Evolutionary conservation across 2,329 filamentous ascomycete genomes (phyloP).

Genomic region (Trichoderma breve): DNA sequence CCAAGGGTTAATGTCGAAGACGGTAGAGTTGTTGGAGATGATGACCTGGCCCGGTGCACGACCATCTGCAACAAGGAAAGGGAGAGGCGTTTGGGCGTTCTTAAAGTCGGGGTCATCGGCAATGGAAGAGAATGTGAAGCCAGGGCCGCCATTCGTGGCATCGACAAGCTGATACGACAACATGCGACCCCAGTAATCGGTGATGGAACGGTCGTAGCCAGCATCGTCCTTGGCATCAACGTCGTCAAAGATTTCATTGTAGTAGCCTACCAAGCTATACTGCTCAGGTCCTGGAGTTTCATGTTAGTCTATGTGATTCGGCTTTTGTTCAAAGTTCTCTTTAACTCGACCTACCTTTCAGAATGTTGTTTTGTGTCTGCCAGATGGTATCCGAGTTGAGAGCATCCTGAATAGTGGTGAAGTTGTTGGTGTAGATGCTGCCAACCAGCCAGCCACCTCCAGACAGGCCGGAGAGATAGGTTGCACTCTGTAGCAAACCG

Average conservation of each 20-base stretch:
- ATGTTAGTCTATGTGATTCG: not conserved
- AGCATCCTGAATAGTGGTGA: conserved; percentile 55
- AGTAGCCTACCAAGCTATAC: conserved; percentile 41
- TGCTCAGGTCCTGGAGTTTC: conserved; percentile 33
- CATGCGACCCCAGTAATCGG: conserved; percentile 86
- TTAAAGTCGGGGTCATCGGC: conserved; percentile 44
- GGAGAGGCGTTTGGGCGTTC: conserved; percentile 45
- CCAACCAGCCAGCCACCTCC: conserved; percentile 83
- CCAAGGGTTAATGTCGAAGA: conserved; percentile 65
- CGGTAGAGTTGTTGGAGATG: conserved; percentile 54
- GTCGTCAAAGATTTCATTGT: conserved; percentile 36
- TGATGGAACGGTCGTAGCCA: conserved; percentile 62
- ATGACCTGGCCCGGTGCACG: conserved; percentile 45
- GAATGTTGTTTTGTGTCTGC: conserved; percentile 43
- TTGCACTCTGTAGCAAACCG: conserved; percentile 75
- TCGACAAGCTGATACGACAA: conserved; percentile 85
- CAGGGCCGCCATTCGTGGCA: conserved; percentile 67
- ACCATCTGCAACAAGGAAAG: conserved; percentile 50
- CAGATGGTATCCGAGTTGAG: conserved; percentile 39
- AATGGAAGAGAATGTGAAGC: conserved; percentile 77
- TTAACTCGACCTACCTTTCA: conserved; percentile 31
- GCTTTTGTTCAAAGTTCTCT: too few relatives aligned
- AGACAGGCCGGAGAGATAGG: conserved; percentile 77
- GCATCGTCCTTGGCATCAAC: conserved; percentile 40
- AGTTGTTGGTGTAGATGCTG: conserved; percentile 83